phyloP scores from a whole-genome alignment of 1,284 basidiomycete species.

The Lentinus polychrous region DNA sequence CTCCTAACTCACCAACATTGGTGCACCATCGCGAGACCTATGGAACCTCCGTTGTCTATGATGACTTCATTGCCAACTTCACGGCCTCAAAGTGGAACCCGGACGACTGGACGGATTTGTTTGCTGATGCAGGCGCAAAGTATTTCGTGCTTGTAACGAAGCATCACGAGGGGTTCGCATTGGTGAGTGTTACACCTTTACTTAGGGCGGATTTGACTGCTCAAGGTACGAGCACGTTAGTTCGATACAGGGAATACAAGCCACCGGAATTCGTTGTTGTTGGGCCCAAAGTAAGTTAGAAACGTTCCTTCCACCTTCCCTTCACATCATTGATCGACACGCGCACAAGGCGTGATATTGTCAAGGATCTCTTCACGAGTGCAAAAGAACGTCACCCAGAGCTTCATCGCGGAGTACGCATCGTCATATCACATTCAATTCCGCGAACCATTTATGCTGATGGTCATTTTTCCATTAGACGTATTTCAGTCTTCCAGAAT shows the following conservation, averaged over 20 bases:
- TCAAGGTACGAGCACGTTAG: not conserved
- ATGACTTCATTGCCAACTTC: constrained; percentile 52
- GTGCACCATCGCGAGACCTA: constrained; percentile 43
- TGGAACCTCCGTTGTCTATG: constrained; percentile 43
- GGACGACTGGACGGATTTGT: constrained; percentile 46
- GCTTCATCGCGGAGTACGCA: constrained; percentile 39
- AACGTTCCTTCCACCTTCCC: not conserved
- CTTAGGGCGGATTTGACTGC: too few species aligned
- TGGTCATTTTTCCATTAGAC: constrained; percentile 1
- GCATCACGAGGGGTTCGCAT: constrained; percentile 42
- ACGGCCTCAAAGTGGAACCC: constrained; percentile 46
- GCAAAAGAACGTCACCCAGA: constrained; percentile 42
- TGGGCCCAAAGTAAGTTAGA: constrained; percentile 31
- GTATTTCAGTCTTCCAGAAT: constrained; percentile 18
- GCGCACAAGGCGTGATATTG: constrained; percentile 36
- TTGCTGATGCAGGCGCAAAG: constrained; percentile 50
- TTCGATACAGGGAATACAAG: constrained; percentile 50
- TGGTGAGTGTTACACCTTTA: constrained; percentile 17
- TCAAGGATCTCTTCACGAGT: constrained; percentile 44
- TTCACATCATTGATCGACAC: not conserved
- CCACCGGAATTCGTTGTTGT: constrained; percentile 39
- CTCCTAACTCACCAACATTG: constrained; percentile 35
- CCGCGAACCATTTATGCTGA: not conserved
- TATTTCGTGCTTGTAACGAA: constrained; percentile 59
- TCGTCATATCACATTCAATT: too few species aligned